phyloP scores from a whole-genome alignment of 176 grass and related monocot species.

The Poa pratensis region DNA sequence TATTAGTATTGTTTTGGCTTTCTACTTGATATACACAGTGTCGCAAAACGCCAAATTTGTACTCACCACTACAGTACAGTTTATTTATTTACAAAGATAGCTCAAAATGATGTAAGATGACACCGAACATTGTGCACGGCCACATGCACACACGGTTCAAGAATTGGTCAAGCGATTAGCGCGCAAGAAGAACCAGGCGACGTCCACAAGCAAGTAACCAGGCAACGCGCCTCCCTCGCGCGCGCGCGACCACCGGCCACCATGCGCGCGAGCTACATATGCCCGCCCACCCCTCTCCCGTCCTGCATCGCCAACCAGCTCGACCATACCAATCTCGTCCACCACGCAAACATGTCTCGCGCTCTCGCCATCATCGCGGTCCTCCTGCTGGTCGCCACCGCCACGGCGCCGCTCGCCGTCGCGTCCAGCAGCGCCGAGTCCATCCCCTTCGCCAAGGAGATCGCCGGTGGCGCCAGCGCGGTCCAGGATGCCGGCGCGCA shows the following conservation, averaged over 20 bases:
- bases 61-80: too few relatives aligned
- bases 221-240: neutral
- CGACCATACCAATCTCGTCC: neutral
- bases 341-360: slow-evolving; percentile 38
- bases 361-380: slow-evolving; percentile 30
- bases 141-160: neutral
- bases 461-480: neutral
- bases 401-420: slow-evolving; percentile 13
- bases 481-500: neutral
- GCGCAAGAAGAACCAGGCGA: neutral
- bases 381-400: slow-evolving; percentile 25
- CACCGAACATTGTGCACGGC: neutral
- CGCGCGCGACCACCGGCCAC: slow-evolving; percentile 18
- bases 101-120: neutral
- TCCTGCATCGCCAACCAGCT: neutral
- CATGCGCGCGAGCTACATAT: neutral
- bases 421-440: neutral
- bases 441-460: neutral
- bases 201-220: slow-evolving; percentile 1
- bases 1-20: neutral
- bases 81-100: too few relatives aligned
- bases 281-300: neutral
- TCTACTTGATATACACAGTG: too few relatives aligned
- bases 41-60: too few relatives aligned
- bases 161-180: slow-evolving; percentile 14